A percentile compares a stretch with the other conserved stretches of the same genome.
phyloP scores from a whole-genome alignment of 2,329 filamentous ascomycete species.

The Colletotrichum sp. region DNA sequence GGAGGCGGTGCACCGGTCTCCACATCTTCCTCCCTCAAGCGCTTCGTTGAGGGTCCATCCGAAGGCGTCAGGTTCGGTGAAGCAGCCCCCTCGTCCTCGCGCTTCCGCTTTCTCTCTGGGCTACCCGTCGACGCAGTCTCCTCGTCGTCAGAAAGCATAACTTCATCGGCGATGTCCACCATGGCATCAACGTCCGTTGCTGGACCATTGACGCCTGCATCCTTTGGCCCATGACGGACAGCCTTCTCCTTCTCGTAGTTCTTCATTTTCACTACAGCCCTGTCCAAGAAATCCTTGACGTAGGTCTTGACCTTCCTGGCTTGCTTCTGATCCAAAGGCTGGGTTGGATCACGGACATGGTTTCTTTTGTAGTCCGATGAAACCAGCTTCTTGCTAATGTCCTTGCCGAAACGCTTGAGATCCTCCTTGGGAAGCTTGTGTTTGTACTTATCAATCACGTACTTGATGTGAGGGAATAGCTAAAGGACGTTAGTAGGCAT shows the following conservation, averaged over 20 bases:
- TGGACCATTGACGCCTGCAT: constrained; percentile 4
- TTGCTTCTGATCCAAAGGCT: constrained; percentile 75
- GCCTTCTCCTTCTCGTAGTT: constrained; percentile 71
- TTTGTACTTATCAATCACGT: constrained; percentile 86
- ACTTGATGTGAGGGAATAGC: constrained; percentile 85
- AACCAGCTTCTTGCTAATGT: constrained; percentile 86
- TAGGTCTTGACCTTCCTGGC: constrained; percentile 83
- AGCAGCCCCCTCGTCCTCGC: constrained; percentile 49
- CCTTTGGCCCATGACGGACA: constrained; percentile 34
- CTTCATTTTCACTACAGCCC: constrained; percentile 77
- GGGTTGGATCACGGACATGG: constrained; percentile 81
- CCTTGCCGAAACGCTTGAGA: constrained; percentile 66
- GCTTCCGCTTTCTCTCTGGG: constrained; percentile 69
- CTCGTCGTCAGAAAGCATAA: constrained; percentile 48
- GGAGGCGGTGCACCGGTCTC: constrained; percentile 45
- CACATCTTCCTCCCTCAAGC: constrained; percentile 52
- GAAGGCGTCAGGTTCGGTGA: constrained; percentile 54
- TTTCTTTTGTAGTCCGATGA: constrained; percentile 90
- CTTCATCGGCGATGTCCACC: constrained; percentile 41
- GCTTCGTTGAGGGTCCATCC: constrained; percentile 62
- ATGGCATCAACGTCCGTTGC: constrained; percentile 27
- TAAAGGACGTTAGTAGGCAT: constrained; percentile 36
- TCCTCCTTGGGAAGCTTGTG: constrained; percentile 85
- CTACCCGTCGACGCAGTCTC: constrained; percentile 49
- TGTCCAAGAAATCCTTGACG: constrained; percentile 81